phyloP scores from a whole-genome alignment of 805 yeast species.

The Brettanomyces anomalus region DNA sequence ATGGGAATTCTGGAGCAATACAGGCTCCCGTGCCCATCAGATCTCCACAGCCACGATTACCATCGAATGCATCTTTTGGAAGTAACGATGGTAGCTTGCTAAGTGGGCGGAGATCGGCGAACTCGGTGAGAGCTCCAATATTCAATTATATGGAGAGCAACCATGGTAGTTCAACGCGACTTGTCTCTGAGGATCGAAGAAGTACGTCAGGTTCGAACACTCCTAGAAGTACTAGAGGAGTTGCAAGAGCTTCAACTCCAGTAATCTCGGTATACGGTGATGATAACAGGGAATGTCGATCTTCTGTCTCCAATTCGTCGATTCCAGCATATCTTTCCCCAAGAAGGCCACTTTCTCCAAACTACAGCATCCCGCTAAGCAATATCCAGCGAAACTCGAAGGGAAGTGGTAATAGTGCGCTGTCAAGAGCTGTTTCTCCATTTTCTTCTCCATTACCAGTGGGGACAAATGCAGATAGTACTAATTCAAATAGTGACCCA shows the following conservation, averaged over 20 bases:
- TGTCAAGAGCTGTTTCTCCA: slow-evolving; percentile 33
- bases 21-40: slow-evolving; percentile 3
- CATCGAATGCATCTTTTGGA: neutral
- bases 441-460: slow-evolving; percentile 48
- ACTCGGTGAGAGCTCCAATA: slow-evolving; percentile 4
- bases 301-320: slow-evolving; percentile 7
- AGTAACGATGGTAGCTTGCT: neutral
- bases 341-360: slow-evolving; percentile 49
- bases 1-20: too few relatives aligned
- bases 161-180: neutral
- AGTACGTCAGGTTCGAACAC: slow-evolving; percentile 15
- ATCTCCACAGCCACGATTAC: slow-evolving; percentile 11
- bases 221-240: slow-evolving; percentile 10
- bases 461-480: slow-evolving; percentile 30
- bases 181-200: too few relatives aligned
- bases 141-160: neutral
- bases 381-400: slow-evolving; percentile 48
- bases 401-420: slow-evolving; percentile 8
- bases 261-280: slow-evolving; percentile 16
- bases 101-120: slow-evolving; percentile 6
- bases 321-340: slow-evolving; percentile 34
- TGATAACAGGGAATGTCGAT: slow-evolving; percentile 5
- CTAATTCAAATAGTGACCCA: too few relatives aligned
- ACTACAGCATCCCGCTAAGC: slow-evolving; percentile 46
- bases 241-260: slow-evolving; percentile 19